phyloP scores from a whole-genome alignment of 331 rosid genomes.

The Pyracantha coccinea region DNA sequence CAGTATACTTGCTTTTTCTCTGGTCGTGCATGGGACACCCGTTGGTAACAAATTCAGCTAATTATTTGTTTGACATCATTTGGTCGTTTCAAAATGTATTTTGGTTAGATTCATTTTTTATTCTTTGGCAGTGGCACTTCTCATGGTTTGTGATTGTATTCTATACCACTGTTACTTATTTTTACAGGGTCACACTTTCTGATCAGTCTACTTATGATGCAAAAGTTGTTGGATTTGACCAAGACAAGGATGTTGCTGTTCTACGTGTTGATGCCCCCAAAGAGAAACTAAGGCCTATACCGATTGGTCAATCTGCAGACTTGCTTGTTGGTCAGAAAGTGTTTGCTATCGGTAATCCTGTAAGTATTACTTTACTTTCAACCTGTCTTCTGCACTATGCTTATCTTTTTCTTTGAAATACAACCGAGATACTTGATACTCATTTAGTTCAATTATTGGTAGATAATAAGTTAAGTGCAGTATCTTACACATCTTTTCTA shows the following conservation, averaged over 20 bases:
- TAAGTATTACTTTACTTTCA: slow-evolving; percentile 22
- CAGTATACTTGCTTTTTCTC: neutral
- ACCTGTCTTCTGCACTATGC: neutral
- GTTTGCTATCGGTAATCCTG: slow-evolving; percentile 94
- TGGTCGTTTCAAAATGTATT: neutral
- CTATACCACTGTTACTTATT: slow-evolving; percentile 30
- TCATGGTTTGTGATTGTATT: slow-evolving; percentile 4
- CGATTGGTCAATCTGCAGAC: slow-evolving; percentile 75
- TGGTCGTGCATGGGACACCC: neutral
- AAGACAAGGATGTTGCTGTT: slow-evolving; percentile 96
- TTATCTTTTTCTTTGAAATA: neutral
- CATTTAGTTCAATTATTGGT: neutral
- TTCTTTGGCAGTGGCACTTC: neutral
- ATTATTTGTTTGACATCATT: neutral
- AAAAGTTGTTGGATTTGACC: slow-evolving; percentile 87
- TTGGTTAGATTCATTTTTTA: neutral
- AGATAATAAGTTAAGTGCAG: neutral
- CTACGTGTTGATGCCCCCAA: slow-evolving; percentile 72
- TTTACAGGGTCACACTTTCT: slow-evolving; percentile 87
- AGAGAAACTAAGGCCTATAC: slow-evolving; percentile 79
- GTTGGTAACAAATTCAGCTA: neutral
- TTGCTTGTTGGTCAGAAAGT: slow-evolving; percentile 98
- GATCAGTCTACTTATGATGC: slow-evolving; percentile 89
- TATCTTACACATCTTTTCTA: neutral
- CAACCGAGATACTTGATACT: neutral